Evolutionary conservation across 257 asterid species (phyloP).

Genomic region (Solanum peruvianum): DNA sequence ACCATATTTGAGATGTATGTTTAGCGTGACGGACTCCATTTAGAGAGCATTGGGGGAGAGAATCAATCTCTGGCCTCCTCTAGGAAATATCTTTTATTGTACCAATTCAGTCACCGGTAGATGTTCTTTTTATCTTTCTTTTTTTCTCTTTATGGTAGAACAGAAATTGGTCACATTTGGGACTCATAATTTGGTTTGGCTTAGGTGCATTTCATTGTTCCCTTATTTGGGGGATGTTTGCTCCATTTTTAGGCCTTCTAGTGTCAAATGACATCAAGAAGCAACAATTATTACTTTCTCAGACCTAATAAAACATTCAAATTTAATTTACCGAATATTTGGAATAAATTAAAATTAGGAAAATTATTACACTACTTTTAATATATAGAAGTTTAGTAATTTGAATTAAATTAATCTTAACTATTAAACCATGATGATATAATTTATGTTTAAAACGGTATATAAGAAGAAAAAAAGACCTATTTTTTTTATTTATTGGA

Average conservation of each 20-base stretch:
- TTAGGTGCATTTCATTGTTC: background rate
- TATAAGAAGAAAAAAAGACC: background rate
- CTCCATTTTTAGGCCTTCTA: background rate
- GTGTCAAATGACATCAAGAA: background rate
- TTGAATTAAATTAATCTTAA: too few relatives aligned
- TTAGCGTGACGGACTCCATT: background rate
- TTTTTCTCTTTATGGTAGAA: background rate
- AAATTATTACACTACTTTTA: too few relatives aligned
- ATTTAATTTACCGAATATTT: background rate
- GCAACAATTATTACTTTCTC: background rate
- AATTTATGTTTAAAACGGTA: background rate
- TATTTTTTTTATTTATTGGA: background rate
- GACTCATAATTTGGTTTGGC: background rate
- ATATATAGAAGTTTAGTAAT: too few relatives aligned
- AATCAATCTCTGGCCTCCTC: accelerated
- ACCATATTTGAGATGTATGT: background rate
- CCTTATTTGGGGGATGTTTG: background rate
- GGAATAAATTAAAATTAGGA: too few relatives aligned
- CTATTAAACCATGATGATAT: background rate
- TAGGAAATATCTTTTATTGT: too few relatives aligned
- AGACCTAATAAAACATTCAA: background rate
- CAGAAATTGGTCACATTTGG: background rate
- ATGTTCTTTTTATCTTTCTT: too few relatives aligned
- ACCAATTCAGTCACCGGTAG: too few relatives aligned
- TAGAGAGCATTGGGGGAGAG: background rate